These are phyloP conservation scores for Nicotiana attenuata DNA, from an alignment of 257 asterid genomes.

Conservation along the genomic window DNA sequence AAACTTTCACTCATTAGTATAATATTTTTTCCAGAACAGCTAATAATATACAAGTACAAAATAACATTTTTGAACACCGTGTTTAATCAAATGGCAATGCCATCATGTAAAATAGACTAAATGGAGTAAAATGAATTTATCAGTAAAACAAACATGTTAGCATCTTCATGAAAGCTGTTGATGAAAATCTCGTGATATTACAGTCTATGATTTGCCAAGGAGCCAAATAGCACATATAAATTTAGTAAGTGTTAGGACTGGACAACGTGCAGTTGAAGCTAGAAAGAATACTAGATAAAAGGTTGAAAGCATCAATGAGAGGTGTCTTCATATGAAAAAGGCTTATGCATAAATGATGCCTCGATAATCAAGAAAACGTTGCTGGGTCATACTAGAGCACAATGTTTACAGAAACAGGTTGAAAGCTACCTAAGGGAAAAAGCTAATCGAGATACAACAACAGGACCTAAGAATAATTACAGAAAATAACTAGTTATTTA, in stretches of 20 bases:
- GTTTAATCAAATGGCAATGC: background rate
- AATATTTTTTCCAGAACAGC: background rate
- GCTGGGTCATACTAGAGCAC: conserved; percentile 1
- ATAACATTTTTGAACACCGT: background rate
- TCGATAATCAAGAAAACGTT: background rate
- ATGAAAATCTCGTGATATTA: background rate
- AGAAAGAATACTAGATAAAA: background rate
- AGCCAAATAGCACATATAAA: background rate
- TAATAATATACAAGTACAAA: background rate
- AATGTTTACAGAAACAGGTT: conserved; percentile 4
- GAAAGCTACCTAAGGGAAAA: conserved; percentile 3
- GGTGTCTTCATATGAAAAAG: background rate
- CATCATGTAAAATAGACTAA: background rate
- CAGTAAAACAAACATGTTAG: background rate
- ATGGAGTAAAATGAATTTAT: background rate
- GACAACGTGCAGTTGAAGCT: background rate
- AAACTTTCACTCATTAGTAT: background rate
- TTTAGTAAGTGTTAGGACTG: background rate
- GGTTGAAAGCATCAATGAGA: background rate
- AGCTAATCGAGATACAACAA: conserved; percentile 5
- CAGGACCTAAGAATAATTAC: conserved; percentile 13
- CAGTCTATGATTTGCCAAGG: background rate
- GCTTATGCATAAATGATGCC: background rate
- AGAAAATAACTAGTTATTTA: conserved; percentile 19
- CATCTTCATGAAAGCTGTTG: background rate